Conservation (phyloP, 2,329 filamentous ascomycete species). For the Alternaria sp. region DNA sequence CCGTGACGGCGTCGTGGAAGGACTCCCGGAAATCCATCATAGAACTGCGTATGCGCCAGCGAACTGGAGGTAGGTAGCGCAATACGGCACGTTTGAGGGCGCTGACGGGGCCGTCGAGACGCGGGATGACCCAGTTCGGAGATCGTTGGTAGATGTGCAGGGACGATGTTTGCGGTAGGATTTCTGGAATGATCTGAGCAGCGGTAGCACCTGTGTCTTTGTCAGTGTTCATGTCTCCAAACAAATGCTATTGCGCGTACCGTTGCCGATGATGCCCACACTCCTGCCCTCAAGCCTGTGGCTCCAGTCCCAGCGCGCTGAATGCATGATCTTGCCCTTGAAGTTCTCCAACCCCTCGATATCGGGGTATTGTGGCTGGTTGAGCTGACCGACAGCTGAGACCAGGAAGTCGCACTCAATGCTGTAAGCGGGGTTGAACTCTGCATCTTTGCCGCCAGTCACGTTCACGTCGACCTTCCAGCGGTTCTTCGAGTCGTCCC, state of each 20-base stretch:
- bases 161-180: constrained; percentile 57
- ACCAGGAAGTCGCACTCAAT: constrained; percentile 64
- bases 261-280: constrained; percentile 66
- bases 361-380: constrained; percentile 58
- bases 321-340: constrained; percentile 62
- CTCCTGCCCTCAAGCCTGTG: constrained; percentile 62
- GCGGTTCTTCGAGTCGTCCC: constrained; percentile 60
- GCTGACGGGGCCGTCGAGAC: constrained; percentile 57
- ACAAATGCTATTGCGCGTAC: constrained; percentile 35
- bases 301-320: constrained; percentile 66
- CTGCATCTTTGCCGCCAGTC: constrained; percentile 60
- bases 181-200: constrained; percentile 64
- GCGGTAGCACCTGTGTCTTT: constrained; percentile 58
- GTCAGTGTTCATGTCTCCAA: background rate
- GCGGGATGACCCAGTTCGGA: constrained; percentile 65
- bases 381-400: constrained; percentile 65
- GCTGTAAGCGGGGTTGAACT: constrained; percentile 60
- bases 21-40: constrained; percentile 64
- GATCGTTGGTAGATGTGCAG: constrained; percentile 64
- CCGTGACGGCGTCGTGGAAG: constrained; percentile 54
- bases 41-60: constrained; percentile 57
- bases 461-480: constrained; percentile 60
- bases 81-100: constrained; percentile 52
- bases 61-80: constrained; percentile 58
- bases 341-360: constrained; percentile 58